Conservation (phyloP, 345 rosid genomes). For the Triadica sebifera region DNA sequence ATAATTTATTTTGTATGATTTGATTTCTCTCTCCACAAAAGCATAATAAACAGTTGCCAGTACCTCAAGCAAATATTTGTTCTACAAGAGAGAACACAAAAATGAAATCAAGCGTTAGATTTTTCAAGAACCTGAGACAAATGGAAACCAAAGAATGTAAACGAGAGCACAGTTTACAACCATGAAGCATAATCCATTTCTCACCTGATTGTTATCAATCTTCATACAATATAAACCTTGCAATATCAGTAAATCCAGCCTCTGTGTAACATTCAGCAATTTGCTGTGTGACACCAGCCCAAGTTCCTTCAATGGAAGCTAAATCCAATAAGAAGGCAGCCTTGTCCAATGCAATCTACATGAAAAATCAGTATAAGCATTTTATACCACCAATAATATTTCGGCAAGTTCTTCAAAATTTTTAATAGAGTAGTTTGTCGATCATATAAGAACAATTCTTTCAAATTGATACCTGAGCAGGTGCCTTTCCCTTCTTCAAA, state of each 20-base stretch:
- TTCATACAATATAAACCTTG: constrained; percentile 51
- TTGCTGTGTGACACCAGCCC: constrained; percentile 53
- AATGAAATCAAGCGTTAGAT: too few species aligned
- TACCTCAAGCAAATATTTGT: too few species aligned
- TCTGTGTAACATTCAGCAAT: constrained; percentile 70
- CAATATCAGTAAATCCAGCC: constrained; percentile 62
- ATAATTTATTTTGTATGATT: too few species aligned
- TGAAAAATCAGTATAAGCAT: neutral
- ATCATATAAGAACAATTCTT: neutral
- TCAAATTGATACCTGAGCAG: constrained; percentile 51
- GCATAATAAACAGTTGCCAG: too few species aligned
- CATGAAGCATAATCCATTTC: neutral
- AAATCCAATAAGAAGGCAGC: constrained; percentile 90
- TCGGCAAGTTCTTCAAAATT: neutral
- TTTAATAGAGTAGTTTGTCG: neutral
- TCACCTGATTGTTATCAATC: constrained; percentile 36
- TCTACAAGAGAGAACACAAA: too few species aligned
- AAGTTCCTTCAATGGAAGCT: constrained; percentile 79
- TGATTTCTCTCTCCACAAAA: too few species aligned
- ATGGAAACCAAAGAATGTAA: constrained; percentile 3
- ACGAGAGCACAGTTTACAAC: neutral
- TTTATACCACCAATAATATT: neutral
- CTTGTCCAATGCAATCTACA: constrained; percentile 67
- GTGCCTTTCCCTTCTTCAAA: constrained; percentile 79
- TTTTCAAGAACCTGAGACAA: neutral